Percentiles rank a stretch among this genome's conserved stretches.
These are phyloP conservation scores for Penicillium psychrosexuale DNA, from an alignment of 2,329 filamentous ascomycete species.

Conservation along the genomic window DNA sequence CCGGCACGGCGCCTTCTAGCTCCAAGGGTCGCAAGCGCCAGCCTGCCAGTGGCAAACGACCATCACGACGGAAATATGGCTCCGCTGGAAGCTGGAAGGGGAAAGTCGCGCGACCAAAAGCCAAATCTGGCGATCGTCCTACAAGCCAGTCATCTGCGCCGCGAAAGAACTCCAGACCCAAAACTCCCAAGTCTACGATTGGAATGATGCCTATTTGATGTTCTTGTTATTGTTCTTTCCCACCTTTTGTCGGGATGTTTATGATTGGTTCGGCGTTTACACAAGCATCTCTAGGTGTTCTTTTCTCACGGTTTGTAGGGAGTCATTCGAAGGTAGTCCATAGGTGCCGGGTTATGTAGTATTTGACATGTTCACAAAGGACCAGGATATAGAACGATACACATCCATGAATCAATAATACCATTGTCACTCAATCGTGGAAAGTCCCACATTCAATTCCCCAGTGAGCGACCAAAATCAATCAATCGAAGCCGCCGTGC, in stretches of 20 bases:
- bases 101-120: slow-evolving; percentile 25
- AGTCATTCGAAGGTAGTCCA: neutral
- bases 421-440: neutral
- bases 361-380: slow-evolving; percentile 2
- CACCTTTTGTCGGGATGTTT: neutral
- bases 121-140: slow-evolving; percentile 22
- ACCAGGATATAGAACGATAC: slow-evolving; percentile 15
- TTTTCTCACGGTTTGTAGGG: neutral
- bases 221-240: slow-evolving; percentile 3
- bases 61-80: slow-evolving; percentile 26
- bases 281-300: slow-evolving; percentile 22
- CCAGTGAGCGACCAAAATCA: slow-evolving; percentile 49
- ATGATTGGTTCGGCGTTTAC: slow-evolving; percentile 13
- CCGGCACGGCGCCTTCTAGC: slow-evolving; percentile 15
- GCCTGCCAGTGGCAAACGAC: slow-evolving; percentile 19
- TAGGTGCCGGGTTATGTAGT: neutral
- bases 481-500: slow-evolving; percentile 52
- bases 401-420: slow-evolving; percentile 16
- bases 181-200: slow-evolving; percentile 30
- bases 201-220: slow-evolving; percentile 41
- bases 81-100: slow-evolving; percentile 22
- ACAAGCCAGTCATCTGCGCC: slow-evolving; percentile 20
- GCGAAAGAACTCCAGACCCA: slow-evolving; percentile 27
- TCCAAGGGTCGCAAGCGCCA: slow-evolving; percentile 27
- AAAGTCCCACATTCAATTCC: slow-evolving; percentile 19